phyloP scores from a whole-genome alignment of 2,329 filamentous ascomycete genomes.

The Talaromyces verruculosus region DNA sequence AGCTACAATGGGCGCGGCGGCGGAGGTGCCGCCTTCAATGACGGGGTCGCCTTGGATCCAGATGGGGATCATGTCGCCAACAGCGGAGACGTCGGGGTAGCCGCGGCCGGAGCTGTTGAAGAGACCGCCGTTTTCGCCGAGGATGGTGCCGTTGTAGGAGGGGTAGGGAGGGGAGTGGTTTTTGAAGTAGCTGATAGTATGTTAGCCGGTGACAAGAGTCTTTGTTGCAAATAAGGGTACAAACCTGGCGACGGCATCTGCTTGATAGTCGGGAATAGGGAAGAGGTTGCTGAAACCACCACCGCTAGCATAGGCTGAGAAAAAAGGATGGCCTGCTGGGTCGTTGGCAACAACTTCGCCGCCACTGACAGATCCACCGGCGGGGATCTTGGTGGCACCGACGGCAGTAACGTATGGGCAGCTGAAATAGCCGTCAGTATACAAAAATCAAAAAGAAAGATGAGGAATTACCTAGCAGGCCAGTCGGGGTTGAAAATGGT shows the following conservation, averaged over 20 bases:
- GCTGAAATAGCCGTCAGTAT: not conserved
- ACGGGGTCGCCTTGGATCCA: not conserved
- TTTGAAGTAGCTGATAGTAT: conserved; percentile 14
- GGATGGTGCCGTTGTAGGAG: conserved; percentile 17
- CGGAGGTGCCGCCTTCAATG: conserved; percentile 30
- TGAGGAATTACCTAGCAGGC: conserved; percentile 15
- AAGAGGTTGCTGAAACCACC: conserved; percentile 51
- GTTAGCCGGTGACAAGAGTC: not conserved
- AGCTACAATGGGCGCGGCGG: conserved; percentile 59
- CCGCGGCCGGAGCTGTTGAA: conserved; percentile 56
- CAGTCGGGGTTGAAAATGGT: conserved; percentile 19
- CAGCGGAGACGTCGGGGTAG: conserved; percentile 62
- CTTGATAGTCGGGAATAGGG: conserved; percentile 46
- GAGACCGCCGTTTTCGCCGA: conserved; percentile 30
- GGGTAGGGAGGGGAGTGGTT: conserved; percentile 20
- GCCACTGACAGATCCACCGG: conserved; percentile 5
- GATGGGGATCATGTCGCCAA: conserved; percentile 28
- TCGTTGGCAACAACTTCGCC: conserved; percentile 21
- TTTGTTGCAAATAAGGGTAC: too few species aligned
- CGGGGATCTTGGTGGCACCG: conserved; percentile 31
- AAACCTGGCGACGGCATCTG: conserved; percentile 35
- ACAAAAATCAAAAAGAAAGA: too few species aligned
- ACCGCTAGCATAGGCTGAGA: conserved; percentile 13
- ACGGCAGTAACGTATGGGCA: conserved; percentile 56
- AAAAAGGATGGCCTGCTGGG: conserved; percentile 19